Conservation (phyloP, 306 rosid genomes). For the Trifolium repens region DNA sequence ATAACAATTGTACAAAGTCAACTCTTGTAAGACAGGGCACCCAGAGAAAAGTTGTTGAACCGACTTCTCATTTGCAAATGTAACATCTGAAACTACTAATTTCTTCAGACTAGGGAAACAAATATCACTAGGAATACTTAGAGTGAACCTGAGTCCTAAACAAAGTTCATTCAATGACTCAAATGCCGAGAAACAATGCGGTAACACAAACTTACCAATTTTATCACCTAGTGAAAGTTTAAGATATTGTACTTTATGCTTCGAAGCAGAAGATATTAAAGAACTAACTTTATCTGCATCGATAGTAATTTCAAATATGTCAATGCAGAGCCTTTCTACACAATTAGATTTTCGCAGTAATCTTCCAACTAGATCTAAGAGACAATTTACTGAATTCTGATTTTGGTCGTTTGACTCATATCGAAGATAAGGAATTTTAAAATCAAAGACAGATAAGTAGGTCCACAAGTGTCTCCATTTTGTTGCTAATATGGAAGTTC, state of each 20-base stretch:
- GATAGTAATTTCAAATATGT: neutral
- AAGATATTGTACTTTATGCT: constrained; percentile 26
- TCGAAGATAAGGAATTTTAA: neutral
- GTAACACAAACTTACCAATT: neutral
- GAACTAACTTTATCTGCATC: neutral
- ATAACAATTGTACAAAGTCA: neutral
- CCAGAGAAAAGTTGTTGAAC: constrained; percentile 13
- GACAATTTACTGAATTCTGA: neutral
- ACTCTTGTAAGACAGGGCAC: constrained; percentile 12
- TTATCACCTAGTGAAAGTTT: neutral
- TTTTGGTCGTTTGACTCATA: neutral
- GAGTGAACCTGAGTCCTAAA: neutral
- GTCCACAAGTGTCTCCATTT: constrained; percentile 35
- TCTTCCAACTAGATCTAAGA: neutral
- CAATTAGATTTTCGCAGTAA: neutral
- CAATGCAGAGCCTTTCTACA: constrained; percentile 1
- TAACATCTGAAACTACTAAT: constrained; percentile 8
- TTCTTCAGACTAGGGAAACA: neutral
- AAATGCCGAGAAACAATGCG: neutral
- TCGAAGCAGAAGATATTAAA: neutral
- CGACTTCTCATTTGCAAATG: constrained; percentile 26
- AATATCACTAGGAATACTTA: neutral
- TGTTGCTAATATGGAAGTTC: constrained; percentile 25
- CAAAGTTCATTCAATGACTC: constrained; percentile 16
- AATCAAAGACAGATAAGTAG: neutral